Percentiles rank a stretch among this genome's conserved stretches.
These are phyloP conservation scores for Cercospora sesami DNA, from an alignment of 2,329 filamentous ascomycete genomes.

Conservation along the genomic window DNA sequence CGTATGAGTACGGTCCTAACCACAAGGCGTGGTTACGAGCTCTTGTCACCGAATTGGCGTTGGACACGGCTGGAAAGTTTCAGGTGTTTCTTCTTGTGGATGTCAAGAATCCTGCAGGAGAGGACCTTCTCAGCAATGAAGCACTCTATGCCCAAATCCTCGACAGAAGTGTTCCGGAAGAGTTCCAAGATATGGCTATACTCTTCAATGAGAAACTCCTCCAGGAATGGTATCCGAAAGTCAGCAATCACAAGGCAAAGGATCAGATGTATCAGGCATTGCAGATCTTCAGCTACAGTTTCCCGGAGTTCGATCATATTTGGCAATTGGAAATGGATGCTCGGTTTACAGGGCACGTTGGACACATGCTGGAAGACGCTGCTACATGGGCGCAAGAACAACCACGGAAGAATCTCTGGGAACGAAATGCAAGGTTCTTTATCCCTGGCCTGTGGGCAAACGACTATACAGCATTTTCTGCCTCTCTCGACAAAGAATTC, in stretches of 20 bases:
- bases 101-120: constrained; percentile 65
- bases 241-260: constrained; percentile 66
- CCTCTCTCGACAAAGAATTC: constrained; percentile 52
- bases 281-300: constrained; percentile 49
- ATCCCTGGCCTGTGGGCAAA: constrained; percentile 62
- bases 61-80: constrained; percentile 79
- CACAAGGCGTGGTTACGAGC: constrained; percentile 76
- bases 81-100: constrained; percentile 81
- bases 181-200: constrained; percentile 84
- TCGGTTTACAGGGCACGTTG: constrained; percentile 69
- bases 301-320: constrained; percentile 50
- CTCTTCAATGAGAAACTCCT: constrained; percentile 88
- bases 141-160: constrained; percentile 55
- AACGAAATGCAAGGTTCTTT: constrained; percentile 69
- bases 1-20: constrained; percentile 72
- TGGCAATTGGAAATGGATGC: constrained; percentile 91
- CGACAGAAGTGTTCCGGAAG: constrained; percentile 59
- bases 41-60: constrained; percentile 75
- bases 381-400: constrained; percentile 60
- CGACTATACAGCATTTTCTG: constrained; percentile 10
- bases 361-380: constrained; percentile 48
- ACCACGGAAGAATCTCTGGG: constrained; percentile 69
- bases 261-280: constrained; percentile 72
- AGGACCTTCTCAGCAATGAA: constrained; percentile 72
- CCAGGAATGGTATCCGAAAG: constrained; percentile 66